These are phyloP conservation scores for Penicillium sp. DNA, from an alignment of 2,329 filamentous ascomycete species.

Conservation along the genomic window DNA sequence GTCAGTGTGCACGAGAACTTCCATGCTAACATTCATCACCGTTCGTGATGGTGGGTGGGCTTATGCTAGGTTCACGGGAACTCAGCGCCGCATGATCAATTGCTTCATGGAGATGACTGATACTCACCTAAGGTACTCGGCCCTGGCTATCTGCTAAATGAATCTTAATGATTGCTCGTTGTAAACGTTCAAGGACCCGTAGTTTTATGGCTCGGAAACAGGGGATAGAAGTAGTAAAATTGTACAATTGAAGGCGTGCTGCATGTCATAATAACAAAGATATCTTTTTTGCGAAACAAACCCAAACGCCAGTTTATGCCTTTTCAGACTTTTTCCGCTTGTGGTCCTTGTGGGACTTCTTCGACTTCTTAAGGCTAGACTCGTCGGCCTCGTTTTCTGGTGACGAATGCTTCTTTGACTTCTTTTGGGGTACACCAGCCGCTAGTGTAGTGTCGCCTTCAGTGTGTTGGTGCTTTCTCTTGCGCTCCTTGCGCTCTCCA, in stretches of 20 bases:
- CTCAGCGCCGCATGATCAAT: background rate
- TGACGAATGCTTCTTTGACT: conserved; percentile 37
- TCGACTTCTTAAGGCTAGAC: conserved; percentile 23
- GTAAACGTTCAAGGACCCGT: background rate
- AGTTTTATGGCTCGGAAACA: background rate
- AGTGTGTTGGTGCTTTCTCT: conserved; percentile 36
- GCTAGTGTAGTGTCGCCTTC: conserved; percentile 27
- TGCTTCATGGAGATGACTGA: background rate
- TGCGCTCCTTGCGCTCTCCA: conserved; percentile 33
- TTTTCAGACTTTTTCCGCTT: conserved; percentile 40
- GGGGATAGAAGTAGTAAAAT: conserved; percentile 3
- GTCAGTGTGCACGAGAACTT: conserved; percentile 19
- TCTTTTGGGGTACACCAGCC: conserved; percentile 32
- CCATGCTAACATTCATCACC: conserved; percentile 14
- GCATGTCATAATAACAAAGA: conserved; percentile 20
- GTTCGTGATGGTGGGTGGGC: background rate
- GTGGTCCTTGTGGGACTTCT: conserved; percentile 36
- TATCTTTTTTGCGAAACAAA: conserved; percentile 16
- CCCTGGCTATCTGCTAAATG: background rate
- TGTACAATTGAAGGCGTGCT: conserved; percentile 19
- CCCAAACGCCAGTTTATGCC: conserved; percentile 23
- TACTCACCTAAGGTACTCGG: background rate
- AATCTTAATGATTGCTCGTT: background rate
- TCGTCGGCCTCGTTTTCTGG: conserved; percentile 17
- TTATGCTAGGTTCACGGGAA: background rate